Evolutionary conservation across 306 rosid species (phyloP).

Genomic region (Quercus engelmannii): DNA sequence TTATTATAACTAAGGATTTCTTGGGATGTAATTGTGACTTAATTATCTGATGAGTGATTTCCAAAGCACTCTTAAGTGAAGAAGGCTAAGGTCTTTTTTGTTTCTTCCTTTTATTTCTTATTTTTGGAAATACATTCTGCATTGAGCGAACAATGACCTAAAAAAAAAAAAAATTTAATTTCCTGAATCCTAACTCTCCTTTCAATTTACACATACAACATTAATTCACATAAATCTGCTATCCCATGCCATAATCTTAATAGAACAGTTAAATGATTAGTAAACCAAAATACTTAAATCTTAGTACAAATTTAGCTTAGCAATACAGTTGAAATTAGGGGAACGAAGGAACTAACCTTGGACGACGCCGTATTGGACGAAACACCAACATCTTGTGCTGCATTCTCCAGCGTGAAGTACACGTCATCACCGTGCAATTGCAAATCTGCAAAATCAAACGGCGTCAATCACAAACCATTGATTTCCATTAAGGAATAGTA

Average conservation of each 20-base stretch:
- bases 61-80: too few species aligned
- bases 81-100: too few species aligned
- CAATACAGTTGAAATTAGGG: not conserved
- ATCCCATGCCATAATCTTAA: too few species aligned
- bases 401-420: constrained; percentile 66
- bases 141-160: not conserved
- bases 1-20: too few species aligned
- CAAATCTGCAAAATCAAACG: constrained; percentile 45
- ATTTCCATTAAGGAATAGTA: too few species aligned
- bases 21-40: too few species aligned
- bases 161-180: not conserved
- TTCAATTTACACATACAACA: not conserved
- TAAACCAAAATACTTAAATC: too few species aligned
- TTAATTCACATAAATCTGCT: not conserved
- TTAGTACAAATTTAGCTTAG: too few species aligned
- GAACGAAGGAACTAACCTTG: constrained; percentile 36
- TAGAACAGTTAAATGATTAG: too few species aligned
- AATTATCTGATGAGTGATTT: too few species aligned
- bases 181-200: not conserved
- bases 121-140: too few species aligned
- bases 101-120: too few species aligned
- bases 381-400: constrained; percentile 39
- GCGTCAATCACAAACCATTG: not conserved
- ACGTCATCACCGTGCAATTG: constrained; percentile 80
- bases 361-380: constrained; percentile 33